These are phyloP conservation scores for Pyronema omphalodes DNA, from an alignment of 495 filamentous ascomycete genomes.

Conservation along the genomic window DNA sequence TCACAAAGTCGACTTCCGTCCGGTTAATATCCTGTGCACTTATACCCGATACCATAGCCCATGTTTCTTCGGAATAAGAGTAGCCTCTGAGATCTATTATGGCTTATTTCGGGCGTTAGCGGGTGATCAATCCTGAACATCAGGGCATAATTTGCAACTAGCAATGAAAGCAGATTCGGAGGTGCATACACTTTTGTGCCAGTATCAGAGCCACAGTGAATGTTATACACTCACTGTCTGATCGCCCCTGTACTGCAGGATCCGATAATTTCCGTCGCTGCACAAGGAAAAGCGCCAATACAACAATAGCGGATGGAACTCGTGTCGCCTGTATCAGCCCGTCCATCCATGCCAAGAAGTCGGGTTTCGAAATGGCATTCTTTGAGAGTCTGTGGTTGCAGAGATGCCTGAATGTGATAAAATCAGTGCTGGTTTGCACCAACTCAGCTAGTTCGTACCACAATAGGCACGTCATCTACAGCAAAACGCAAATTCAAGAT, in stretches of 20 bases:
- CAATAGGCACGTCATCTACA: constrained; percentile 82
- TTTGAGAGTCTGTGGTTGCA: constrained; percentile 38
- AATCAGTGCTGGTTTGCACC: constrained; percentile 52
- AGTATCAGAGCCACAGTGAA: constrained; percentile 95
- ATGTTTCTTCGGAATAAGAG: constrained; percentile 98
- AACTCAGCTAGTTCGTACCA: constrained; percentile 85
- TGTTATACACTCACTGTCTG: constrained; percentile 86
- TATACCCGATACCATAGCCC: constrained; percentile 97
- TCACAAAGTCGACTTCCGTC: constrained; percentile 98
- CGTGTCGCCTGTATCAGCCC: constrained; percentile 83
- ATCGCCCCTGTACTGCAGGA: constrained; percentile 67
- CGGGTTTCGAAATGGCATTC: constrained; percentile 55
- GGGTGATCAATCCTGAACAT: too few relatives aligned
- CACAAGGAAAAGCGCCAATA: constrained; percentile 81
- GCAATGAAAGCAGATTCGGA: too few relatives aligned
- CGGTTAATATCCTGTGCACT: constrained; percentile 89
- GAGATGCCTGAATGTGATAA: constrained; percentile 31
- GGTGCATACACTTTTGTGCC: constrained; percentile 70
- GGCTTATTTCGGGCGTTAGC: too few relatives aligned
- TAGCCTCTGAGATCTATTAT: constrained; percentile 89
- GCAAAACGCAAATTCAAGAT: too few relatives aligned
- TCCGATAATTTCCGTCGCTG: constrained; percentile 83
- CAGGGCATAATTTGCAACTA: too few relatives aligned
- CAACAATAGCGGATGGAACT: constrained; percentile 86
- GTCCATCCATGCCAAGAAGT: constrained; percentile 87